phyloP scores from a whole-genome alignment of 768 basidiomycete genomes.

The Pisolithus marmoratus region DNA sequence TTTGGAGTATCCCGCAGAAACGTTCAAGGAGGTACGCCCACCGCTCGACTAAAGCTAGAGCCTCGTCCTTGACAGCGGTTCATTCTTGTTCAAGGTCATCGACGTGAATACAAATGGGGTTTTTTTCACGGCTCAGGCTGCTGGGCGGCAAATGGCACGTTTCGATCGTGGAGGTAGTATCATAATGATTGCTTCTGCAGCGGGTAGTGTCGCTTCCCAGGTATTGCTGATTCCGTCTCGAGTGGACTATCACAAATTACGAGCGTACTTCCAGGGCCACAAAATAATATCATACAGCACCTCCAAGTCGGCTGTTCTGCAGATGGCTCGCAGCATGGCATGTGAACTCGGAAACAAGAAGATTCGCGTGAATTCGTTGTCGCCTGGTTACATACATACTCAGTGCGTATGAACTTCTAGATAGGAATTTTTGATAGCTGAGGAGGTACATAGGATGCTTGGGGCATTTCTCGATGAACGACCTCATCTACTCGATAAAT shows the following conservation, averaged over 20 bases:
- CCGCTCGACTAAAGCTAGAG: not conserved
- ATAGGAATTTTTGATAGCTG: not conserved
- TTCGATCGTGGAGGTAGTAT: conserved; percentile 47
- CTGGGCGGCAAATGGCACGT: conserved; percentile 51
- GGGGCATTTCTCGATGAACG: conserved; percentile 62
- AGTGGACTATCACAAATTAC: not conserved
- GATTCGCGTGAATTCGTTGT: conserved; percentile 72
- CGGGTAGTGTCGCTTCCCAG: conserved; percentile 63
- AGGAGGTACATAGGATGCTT: conserved; percentile 50
- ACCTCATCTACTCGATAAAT: conserved; percentile 56
- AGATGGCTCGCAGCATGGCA: conserved; percentile 80
- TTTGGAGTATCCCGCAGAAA: conserved; percentile 56
- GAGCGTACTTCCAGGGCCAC: conserved; percentile 47
- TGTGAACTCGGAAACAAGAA: conserved; percentile 63
- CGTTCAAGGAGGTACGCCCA: conserved; percentile 53
- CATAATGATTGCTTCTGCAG: conserved; percentile 56
- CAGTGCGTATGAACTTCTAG: conserved; percentile 32
- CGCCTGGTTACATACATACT: conserved; percentile 74
- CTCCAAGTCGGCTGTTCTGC: conserved; percentile 72
- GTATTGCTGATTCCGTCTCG: conserved; percentile 29
- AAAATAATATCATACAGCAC: conserved; percentile 76
- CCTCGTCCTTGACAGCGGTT: not conserved
- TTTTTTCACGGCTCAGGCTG: conserved; percentile 57
- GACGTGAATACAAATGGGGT: conserved; percentile 62
- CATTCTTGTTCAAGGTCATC: conserved; percentile 40